These are phyloP conservation scores for Cronartium ribicola DNA, from an alignment of 1,284 basidiomycete genomes.

Conservation along the genomic window DNA sequence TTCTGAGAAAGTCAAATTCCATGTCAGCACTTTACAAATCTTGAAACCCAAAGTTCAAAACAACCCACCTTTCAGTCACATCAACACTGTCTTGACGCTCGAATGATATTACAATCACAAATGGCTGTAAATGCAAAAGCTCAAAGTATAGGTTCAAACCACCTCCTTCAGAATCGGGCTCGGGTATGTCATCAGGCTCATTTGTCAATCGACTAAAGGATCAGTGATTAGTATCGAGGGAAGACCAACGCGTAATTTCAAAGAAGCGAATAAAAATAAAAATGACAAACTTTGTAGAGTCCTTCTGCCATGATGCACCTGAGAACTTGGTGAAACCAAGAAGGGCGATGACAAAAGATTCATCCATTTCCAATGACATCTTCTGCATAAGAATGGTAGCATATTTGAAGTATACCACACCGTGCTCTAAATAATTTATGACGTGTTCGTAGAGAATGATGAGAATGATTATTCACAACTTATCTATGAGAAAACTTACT, in stretches of 20 bases:
- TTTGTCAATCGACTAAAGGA: constrained; percentile 67
- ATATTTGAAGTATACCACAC: constrained; percentile 94
- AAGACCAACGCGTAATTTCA: not conserved
- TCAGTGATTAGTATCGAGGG: not conserved
- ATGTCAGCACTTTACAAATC: not conserved
- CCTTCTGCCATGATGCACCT: constrained; percentile 80
- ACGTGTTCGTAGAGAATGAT: not conserved
- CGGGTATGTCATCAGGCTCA: constrained; percentile 69
- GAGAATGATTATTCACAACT: not conserved
- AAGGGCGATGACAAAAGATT: constrained; percentile 89
- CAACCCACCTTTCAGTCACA: constrained; percentile 78
- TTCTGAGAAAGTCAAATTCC: constrained; percentile 49
- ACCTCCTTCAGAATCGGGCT: constrained; percentile 63
- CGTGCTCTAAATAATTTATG: constrained; percentile 64
- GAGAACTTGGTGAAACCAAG: constrained; percentile 88
- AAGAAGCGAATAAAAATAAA: not conserved
- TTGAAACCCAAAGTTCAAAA: not conserved
- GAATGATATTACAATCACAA: constrained; percentile 87
- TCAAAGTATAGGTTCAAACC: constrained; percentile 91
- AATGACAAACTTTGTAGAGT: constrained; percentile 49
- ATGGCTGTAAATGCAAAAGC: constrained; percentile 91
- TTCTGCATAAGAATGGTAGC: constrained; percentile 91
- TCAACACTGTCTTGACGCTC: constrained; percentile 93
- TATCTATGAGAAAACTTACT: constrained; percentile 56
- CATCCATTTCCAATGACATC: constrained; percentile 90